Evolutionary conservation across 2,329 filamentous ascomycete species (phyloP), one percentile per base, ranked within the genome.

Genomic region (Pyrenophora teres): DNA sequence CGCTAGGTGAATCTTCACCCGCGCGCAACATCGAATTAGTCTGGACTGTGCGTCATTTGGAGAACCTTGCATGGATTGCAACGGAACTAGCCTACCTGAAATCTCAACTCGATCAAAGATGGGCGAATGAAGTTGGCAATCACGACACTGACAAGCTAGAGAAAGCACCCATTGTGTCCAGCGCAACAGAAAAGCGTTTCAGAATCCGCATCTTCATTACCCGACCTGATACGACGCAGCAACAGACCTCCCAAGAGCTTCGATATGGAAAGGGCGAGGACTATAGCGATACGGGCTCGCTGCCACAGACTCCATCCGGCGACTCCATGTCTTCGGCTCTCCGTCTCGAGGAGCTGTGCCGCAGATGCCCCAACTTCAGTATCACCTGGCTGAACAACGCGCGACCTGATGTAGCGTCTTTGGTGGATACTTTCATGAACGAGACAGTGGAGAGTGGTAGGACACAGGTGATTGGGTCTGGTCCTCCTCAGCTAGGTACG

Each of bases 331-430:
- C 33, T n/a, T 13, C 41, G 6, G 25, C 40, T 8, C 16, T 7
- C 48, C 37, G 19, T 9, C 16, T 51, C 12, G 48, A 51, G n/a
- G 32, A 51, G 30, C n/a, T 51, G 3, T 32, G 31, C 8, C 18
- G 31, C 15, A 21, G 23, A 18, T 51, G 32, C 32, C 48, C 48
- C 1, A 41, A 47, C 25, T 51, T 51, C 18, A 47, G 23, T 2
- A 38, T 51, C 12, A 51, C 32, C n/a, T 51, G 37, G 46, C 43
- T 51, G 4, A 41, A 36, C 12, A 51, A 47, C 21, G n/a, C 48
- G 19, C 42, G 48, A 3, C 43, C 48, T 1, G 37, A 51, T n/a
- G 32, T 51, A 2, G 6, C 37, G 6, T 19, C 42, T 40, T 32
- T 51, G 6, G 38, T 51, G 1, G 23, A 41, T 10, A n/a, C 32